Percentiles rank a stretch among this genome's conserved stretches.
Evolutionary conservation across 2,329 filamentous ascomycete genomes (phyloP).

Genomic region (Cladosporium sp.): DNA sequence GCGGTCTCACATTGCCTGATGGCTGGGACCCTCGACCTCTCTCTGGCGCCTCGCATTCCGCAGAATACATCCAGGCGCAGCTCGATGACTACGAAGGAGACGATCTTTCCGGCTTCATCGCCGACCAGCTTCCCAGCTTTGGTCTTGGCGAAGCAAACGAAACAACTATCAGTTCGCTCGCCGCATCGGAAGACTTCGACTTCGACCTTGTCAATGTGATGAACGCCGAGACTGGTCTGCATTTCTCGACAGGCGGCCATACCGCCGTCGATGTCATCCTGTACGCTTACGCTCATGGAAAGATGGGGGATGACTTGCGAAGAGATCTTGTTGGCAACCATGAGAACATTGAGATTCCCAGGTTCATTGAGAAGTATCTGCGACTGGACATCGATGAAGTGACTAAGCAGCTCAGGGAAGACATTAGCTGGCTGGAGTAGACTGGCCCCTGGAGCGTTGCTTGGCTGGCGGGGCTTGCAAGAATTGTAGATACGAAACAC

Average conservation of each 20-base stretch:
- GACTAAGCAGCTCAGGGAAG: slow-evolving; percentile 30
- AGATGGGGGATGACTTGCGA: slow-evolving; percentile 30
- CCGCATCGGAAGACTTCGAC: slow-evolving; percentile 29
- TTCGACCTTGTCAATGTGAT: slow-evolving; percentile 37
- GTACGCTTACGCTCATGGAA: slow-evolving; percentile 39
- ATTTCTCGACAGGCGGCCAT: slow-evolving; percentile 44
- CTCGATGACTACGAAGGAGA: slow-evolving; percentile 38
- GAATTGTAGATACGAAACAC: background rate
- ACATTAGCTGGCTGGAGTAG: slow-evolving; percentile 14
- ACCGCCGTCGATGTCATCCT: slow-evolving; percentile 42
- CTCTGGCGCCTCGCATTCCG: slow-evolving; percentile 35
- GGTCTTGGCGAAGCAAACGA: slow-evolving; percentile 32
- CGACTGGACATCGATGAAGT: slow-evolving; percentile 33
- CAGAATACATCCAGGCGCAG: slow-evolving; percentile 37
- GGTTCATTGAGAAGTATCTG: slow-evolving; percentile 35
- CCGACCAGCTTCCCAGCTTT: slow-evolving; percentile 36
- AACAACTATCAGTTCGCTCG: slow-evolving; percentile 33
- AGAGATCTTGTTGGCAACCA: slow-evolving; percentile 33
- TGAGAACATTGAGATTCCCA: slow-evolving; percentile 39
- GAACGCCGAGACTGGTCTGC: slow-evolving; percentile 37
- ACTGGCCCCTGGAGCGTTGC: background rate
- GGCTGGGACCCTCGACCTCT: slow-evolving; percentile 43
- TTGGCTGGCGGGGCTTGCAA: background rate
- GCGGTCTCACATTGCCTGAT: slow-evolving; percentile 42
- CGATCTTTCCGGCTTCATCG: slow-evolving; percentile 35